Conservation (phyloP, 257 asterid genomes). For the Mitragyna speciosa region DNA sequence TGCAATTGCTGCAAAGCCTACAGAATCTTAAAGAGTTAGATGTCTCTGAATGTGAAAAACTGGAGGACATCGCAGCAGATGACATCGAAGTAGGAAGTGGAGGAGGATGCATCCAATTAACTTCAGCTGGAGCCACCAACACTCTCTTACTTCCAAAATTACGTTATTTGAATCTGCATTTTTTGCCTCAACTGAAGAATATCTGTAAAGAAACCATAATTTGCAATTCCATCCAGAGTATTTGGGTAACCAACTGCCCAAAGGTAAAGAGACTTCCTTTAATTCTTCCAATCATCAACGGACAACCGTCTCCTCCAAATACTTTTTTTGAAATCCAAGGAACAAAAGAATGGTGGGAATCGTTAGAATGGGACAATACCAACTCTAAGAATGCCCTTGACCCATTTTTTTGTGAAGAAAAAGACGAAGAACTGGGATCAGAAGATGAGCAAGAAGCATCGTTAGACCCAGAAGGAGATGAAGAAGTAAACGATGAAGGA, state of each 20-base stretch:
- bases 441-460: no score
- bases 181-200: not conserved
- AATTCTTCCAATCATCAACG: not conserved
- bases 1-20: not conserved
- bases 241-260: not conserved
- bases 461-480: no score
- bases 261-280: not conserved
- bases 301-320: not conserved
- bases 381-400: no score
- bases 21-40: not conserved
- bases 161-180: rapidly evolving
- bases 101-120: not conserved
- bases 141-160: not conserved
- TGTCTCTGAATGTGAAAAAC: not conserved
- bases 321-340: not conserved
- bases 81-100: not conserved
- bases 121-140: not conserved
- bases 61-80: not conserved
- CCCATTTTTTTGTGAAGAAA: no score
- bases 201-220: not conserved
- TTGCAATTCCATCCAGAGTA: not conserved
- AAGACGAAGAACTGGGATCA: no score
- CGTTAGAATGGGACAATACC: no score
- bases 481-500: no score
- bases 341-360: no score